These are phyloP conservation scores for Scedosporium apiospermum DNA, from an alignment of 2,329 filamentous ascomycete species.

Conservation along the genomic window DNA sequence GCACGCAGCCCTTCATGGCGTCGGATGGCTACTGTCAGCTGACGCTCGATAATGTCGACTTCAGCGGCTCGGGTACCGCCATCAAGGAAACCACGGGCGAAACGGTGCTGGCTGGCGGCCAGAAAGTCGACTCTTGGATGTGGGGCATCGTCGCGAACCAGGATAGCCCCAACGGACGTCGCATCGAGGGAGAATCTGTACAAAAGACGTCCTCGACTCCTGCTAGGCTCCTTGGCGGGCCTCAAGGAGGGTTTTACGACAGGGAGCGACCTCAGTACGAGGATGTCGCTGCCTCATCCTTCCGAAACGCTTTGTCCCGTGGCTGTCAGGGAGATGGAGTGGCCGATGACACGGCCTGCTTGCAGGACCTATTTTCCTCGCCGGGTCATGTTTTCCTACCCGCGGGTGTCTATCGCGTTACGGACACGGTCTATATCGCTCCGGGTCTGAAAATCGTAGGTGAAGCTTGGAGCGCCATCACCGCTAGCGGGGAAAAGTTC, in stretches of 20 bases:
- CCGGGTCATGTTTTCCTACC: slow-evolving; percentile 14
- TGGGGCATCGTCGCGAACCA: background rate
- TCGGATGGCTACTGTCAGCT: background rate
- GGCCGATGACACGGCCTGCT: background rate
- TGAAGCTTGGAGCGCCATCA: slow-evolving; percentile 22
- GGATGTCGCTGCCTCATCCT: background rate
- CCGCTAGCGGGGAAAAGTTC: slow-evolving; percentile 13
- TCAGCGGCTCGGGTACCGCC: background rate
- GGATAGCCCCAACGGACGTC: background rate
- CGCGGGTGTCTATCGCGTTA: slow-evolving; percentile 20
- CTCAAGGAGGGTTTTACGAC: background rate
- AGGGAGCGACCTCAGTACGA: background rate
- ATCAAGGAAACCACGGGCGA: background rate
- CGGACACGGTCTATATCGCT: slow-evolving; percentile 23
- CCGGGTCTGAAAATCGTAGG: slow-evolving; percentile 24
- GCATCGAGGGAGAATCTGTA: background rate
- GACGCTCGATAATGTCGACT: background rate
- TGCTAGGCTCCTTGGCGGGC: background rate
- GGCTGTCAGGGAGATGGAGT: background rate
- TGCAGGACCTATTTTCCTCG: background rate
- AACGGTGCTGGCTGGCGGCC: background rate
- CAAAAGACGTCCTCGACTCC: background rate
- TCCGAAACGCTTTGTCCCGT: background rate
- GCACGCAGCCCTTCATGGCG: background rate
- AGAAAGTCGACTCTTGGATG: background rate